Percentiles rank a stretch among this genome's conserved stretches.
These are phyloP conservation scores for Calonectria honghensis DNA, from an alignment of 2,329 filamentous ascomycete genomes.

Conservation along the genomic window DNA sequence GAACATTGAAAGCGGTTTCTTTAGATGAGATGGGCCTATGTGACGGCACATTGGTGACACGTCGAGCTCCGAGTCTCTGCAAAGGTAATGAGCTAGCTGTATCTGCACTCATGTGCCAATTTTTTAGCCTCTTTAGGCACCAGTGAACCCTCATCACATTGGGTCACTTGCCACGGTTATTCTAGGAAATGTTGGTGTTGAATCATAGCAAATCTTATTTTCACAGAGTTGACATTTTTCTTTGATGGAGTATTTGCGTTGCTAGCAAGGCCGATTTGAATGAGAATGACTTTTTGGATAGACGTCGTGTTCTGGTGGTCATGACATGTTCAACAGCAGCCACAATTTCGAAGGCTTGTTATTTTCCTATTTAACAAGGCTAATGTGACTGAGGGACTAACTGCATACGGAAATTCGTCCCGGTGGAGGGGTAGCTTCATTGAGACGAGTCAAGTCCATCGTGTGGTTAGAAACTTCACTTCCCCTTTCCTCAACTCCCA, in stretches of 20 bases:
- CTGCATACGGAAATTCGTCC: slow-evolving; percentile 7
- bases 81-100: background rate
- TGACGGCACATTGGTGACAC: background rate
- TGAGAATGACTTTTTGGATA: background rate
- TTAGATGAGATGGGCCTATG: background rate
- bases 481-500: background rate
- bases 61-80: background rate
- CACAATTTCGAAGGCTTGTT: background rate
- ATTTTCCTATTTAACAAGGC: background rate
- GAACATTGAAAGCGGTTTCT: slow-evolving; percentile 1
- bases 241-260: background rate
- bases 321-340: background rate
- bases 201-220: background rate
- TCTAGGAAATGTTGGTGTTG: background rate
- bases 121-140: background rate
- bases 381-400: background rate
- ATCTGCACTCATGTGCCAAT: background rate
- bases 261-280: background rate
- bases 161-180: background rate
- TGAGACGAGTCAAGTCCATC: background rate
- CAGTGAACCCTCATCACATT: background rate
- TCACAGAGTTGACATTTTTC: background rate
- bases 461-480: background rate
- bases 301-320: background rate
- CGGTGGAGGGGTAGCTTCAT: slow-evolving; percentile 11